Conservation (phyloP, 305 asterid species). For the Fraxinus angustifolia region DNA sequence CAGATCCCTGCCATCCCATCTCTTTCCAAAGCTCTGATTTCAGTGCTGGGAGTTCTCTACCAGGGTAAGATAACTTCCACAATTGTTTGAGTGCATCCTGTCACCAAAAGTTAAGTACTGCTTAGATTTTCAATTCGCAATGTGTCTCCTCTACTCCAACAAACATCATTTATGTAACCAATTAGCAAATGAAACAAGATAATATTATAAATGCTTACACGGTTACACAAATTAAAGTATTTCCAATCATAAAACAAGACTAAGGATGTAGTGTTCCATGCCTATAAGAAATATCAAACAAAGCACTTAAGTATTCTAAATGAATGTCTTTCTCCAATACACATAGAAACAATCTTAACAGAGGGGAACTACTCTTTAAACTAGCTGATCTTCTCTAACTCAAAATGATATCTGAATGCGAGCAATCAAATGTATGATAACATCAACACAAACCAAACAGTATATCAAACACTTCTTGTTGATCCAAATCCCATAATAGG, state of each 20-base stretch:
- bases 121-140: not conserved
- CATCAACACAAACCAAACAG: not conserved
- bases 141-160: not conserved
- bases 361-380: not conserved
- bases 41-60: conserved; percentile 69
- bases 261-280: not conserved
- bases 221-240: not conserved
- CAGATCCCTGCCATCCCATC: conserved; percentile 99
- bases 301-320: not conserved
- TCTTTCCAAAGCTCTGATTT: conserved; percentile 96
- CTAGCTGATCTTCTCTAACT: not conserved
- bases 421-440: not conserved
- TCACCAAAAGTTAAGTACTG: conserved; percentile 16
- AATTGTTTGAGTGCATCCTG: conserved; percentile 87
- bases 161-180: not conserved
- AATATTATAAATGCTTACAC: not conserved
- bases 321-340: not conserved
- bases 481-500: not conserved
- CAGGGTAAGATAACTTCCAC: conserved; percentile 88
- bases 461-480: not conserved
- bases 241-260: not conserved
- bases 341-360: not conserved
- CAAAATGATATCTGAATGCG: not conserved
- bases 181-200: not conserved
- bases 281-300: not conserved